Conservation (phyloP, 2,329 filamentous ascomycete species). For the Alternaria dauci region DNA sequence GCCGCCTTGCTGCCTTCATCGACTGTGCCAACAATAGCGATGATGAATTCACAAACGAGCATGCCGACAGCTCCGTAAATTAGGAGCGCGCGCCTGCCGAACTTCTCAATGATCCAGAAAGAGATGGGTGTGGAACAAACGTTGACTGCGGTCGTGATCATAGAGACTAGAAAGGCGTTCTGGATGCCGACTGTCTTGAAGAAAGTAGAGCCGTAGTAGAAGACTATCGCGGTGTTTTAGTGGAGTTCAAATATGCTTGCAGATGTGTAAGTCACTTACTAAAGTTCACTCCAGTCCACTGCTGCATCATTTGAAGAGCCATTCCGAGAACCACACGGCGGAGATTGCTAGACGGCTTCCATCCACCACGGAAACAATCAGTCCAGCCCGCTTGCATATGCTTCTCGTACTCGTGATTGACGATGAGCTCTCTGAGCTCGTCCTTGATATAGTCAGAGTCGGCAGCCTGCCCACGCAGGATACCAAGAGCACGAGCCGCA, state of each 20-base stretch:
- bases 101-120: conserved; percentile 84
- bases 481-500: conserved; percentile 69
- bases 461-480: conserved; percentile 75
- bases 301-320: conserved; percentile 61
- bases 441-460: conserved; percentile 78
- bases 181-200: conserved; percentile 77
- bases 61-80: conserved; percentile 82
- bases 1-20: conserved; percentile 59
- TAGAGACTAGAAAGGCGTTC: conserved; percentile 82
- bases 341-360: conserved; percentile 61
- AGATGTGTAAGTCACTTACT: conserved; percentile 46
- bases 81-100: conserved; percentile 82
- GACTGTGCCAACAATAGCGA: conserved; percentile 70
- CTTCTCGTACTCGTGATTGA: conserved; percentile 85
- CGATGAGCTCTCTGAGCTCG: conserved; percentile 85
- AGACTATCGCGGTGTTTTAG: conserved; percentile 23
- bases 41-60: conserved; percentile 86
- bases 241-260: neutral
- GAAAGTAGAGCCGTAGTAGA: conserved; percentile 76
- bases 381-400: conserved; percentile 70
- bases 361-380: conserved; percentile 68
- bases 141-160: conserved; percentile 90
- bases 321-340: conserved; percentile 59
- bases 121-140: conserved; percentile 85
- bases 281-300: conserved; percentile 85